phyloP scores from a whole-genome alignment of 225 moss, liverwort and hornwort genomes.

The Anthoceros angustus region DNA sequence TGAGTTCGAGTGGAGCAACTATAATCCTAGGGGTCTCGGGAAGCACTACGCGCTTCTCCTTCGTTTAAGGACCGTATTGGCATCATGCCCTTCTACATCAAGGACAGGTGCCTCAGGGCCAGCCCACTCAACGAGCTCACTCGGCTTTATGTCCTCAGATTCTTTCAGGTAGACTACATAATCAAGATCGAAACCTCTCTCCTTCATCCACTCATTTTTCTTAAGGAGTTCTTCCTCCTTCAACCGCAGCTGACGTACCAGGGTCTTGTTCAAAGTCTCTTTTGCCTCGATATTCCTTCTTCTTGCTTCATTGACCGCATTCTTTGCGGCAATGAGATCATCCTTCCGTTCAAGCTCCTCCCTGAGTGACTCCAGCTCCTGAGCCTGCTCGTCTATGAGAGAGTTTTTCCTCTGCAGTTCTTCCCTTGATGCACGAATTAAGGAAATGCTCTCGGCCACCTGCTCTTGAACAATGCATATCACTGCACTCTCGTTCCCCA shows the following conservation, averaged over 20 bases:
- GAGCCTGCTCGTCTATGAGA: neutral
- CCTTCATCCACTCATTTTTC: neutral
- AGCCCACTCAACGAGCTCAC: neutral
- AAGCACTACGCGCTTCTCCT: too few species aligned
- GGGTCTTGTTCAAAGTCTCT: neutral
- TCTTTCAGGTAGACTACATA: neutral
- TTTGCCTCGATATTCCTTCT: neutral
- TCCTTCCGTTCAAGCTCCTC: conserved; percentile 1
- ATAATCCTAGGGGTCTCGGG: too few species aligned
- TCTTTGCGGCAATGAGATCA: neutral
- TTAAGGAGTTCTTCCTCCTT: neutral
- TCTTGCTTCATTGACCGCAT: neutral
- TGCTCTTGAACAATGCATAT: neutral
- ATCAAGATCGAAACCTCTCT: neutral
- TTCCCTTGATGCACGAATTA: neutral
- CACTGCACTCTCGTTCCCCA: neutral
- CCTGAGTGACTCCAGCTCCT: neutral
- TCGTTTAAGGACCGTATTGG: too few species aligned
- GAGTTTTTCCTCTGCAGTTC: neutral
- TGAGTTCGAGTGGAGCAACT: too few species aligned
- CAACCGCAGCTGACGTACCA: neutral
- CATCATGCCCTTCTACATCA: too few species aligned
- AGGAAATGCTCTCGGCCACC: neutral
- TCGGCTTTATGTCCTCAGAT: neutral
- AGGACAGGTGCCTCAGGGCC: too few species aligned